Evolutionary conservation across 345 rosid genomes (phyloP), one percentile per base, ranked within the genome.

Genomic region (Dipteronia dyeriana): DNA sequence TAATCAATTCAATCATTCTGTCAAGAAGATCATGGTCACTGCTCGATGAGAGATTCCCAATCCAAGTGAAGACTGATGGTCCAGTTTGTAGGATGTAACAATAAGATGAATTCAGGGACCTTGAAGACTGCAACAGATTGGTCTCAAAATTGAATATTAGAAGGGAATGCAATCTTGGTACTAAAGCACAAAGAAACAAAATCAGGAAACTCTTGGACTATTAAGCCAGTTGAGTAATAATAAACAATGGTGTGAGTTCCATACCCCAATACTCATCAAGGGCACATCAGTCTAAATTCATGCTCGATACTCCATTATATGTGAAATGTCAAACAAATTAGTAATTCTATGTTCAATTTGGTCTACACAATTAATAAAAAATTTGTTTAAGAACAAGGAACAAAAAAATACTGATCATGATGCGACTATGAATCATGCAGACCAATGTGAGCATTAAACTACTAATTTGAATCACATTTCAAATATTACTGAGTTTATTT

Each of bases 11-110:
- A 47, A 94, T 74, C 91, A 89, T 89, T 86, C 89, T 89, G 82
- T 92, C 97, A 78, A 92, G 91, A 80, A 94, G 84, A 71, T 88
- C 92, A 66, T 84, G 93, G 75, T 94, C 97, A 65, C 75, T 71
- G 7, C 83, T 69, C 10, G 90, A 87, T n/a, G 98, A 81, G 72
- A 87, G 91, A 75, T 81, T 90, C 71, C 98, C 98, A 38, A 85
- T 89, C 98, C 98, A 94, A 65, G 97, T 79, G 53, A 86, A 87
- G 68, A 85, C 71, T 38, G 91, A 84, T 34, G 85, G 61, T 85
- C 88, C 97, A 66, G 79, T 83, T 84, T 85, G 89, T 78, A 92
- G 81, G 77, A 94, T 90, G 91, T 88, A 92, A 71, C 95, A 92
- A 78, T 88, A 87, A 57, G 94, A 91, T 34, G 98, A 94, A 73